Evolutionary conservation across 495 filamentous ascomycete genomes (phyloP), one percentile per base, ranked within the genome.

Genomic region (Hypoxylon cercidicola): DNA sequence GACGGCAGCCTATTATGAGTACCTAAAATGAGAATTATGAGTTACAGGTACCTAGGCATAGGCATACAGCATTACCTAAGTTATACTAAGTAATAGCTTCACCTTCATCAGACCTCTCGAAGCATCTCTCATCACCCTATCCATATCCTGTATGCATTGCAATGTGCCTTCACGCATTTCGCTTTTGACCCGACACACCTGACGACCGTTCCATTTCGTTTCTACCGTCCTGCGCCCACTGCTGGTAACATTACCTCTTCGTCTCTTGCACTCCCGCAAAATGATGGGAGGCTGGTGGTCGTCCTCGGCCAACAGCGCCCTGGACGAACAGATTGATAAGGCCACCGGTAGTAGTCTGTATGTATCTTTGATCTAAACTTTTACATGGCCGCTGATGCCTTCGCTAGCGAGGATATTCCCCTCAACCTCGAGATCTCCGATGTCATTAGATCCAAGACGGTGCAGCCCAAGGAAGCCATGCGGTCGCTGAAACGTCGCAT

Each of bases 391-490:
- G 48, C 48, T 21, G 25, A 28, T 61, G 50, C 60, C 66, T 55
- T 69, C 44, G 20, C 55, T 73, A 2, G 10, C 71, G 94, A 97
- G 79, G 93, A 99, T 75, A 97, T 99, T 72, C 88, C 96, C 16
- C 86, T 97, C 60, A 97, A 97, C 74, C 85, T 99, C 68, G 95
- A 99, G 74, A 97, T 99, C 65, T 97, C 93, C 63, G 95, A 99
- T 75, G 82, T 93, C 66, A 96, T 99, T 68, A 88, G 95, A 68
- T 97, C 93, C 55, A 98, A 98, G 77, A 95, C 93, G 18, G 94
- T 99, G 9, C 92, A 93, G 68, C 93, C 95, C 35, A 97, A 93
- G 75, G 95, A 97, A 74, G 95, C 95, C 44, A 98, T 98, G 95
- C 90, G 91, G 71, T 93, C 91, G 21, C 83, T 99, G 74, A 97